phyloP scores from a whole-genome alignment of 805 yeast species.

The Wickerhamomyces mucosus region DNA sequence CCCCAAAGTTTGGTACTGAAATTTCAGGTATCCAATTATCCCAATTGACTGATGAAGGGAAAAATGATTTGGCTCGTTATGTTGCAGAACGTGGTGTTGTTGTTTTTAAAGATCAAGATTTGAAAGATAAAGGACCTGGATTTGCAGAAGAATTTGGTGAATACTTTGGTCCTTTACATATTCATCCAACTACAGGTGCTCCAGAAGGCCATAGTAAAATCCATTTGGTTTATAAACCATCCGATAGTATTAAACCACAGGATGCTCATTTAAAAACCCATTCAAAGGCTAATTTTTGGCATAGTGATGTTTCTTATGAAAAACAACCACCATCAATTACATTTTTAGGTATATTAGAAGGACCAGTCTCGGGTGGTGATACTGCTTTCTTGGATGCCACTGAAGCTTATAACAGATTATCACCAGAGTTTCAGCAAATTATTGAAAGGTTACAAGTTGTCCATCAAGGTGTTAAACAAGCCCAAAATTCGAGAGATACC shows the following conservation, averaged over 20 bases:
- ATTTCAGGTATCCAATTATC: constrained; percentile 51
- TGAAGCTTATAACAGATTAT: constrained; percentile 43
- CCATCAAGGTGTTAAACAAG: constrained; percentile 32
- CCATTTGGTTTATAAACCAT: constrained; percentile 42
- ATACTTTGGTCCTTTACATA: constrained; percentile 63
- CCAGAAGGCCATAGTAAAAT: constrained; percentile 50
- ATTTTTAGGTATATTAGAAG: constrained; percentile 41
- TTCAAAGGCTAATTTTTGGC: too few relatives aligned
- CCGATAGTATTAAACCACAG: constrained; percentile 7
- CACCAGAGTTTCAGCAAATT: constrained; percentile 37
- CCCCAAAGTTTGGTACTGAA: constrained; percentile 67
- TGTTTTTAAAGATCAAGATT: constrained; percentile 57
- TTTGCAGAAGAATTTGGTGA: constrained; percentile 42
- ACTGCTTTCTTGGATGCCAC: constrained; percentile 45
- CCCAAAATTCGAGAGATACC: constrained; percentile 37
- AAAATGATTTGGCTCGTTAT: constrained; percentile 59
- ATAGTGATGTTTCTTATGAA: constrained; percentile 8
- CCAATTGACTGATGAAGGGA: constrained; percentile 40
- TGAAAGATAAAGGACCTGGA: constrained; percentile 41
- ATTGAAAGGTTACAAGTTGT: constrained; percentile 35
- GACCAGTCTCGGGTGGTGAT: constrained; percentile 44
- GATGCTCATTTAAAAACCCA: too few relatives aligned
- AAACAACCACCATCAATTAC: constrained; percentile 22
- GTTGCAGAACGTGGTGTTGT: constrained; percentile 66
- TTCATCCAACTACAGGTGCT: constrained; percentile 68